phyloP scores from a whole-genome alignment of 2,329 filamentous ascomycete genomes.

The Mariannaea sp. region DNA sequence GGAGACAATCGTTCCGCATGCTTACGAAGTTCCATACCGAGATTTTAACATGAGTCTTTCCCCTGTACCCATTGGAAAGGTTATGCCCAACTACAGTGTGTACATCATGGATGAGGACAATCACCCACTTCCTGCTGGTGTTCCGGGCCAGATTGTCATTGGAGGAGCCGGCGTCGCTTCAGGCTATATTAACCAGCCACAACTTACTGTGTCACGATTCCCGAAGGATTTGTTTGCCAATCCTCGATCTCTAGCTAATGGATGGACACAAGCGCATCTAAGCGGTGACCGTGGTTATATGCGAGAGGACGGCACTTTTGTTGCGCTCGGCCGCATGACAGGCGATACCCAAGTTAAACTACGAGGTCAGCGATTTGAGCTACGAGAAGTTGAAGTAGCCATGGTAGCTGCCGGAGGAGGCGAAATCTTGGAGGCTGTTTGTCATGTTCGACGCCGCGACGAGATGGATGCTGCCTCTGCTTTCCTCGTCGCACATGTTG shows the following conservation, averaged over 20 bases:
- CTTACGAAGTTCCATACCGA: background rate
- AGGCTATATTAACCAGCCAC: background rate
- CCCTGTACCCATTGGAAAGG: background rate
- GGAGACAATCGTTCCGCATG: too few species aligned
- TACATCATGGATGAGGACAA: background rate
- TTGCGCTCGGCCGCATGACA: background rate
- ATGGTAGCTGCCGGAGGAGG: background rate
- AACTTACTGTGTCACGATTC: background rate
- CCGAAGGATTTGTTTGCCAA: background rate
- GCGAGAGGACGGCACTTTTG: background rate
- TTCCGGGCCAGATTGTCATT: background rate
- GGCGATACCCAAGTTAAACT: constrained; percentile 1
- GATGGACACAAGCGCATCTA: background rate
- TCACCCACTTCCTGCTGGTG: background rate
- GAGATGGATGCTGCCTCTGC: too few species aligned
- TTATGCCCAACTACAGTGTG: background rate
- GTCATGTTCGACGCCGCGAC: background rate
- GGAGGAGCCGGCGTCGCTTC: background rate
- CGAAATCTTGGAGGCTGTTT: background rate
- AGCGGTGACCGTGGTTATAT: background rate
- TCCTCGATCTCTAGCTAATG: too few species aligned
- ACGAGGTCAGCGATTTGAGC: constrained; percentile 2
- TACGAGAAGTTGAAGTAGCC: constrained; percentile 1
- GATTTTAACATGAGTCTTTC: background rate
- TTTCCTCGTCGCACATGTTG: constrained; percentile 1